A percentile compares a stretch with the other conserved stretches of the same genome.
These are phyloP conservation scores for Pythium grandisporangium DNA, from an alignment of 352 stramenopile genomes.

Conservation along the genomic window DNA sequence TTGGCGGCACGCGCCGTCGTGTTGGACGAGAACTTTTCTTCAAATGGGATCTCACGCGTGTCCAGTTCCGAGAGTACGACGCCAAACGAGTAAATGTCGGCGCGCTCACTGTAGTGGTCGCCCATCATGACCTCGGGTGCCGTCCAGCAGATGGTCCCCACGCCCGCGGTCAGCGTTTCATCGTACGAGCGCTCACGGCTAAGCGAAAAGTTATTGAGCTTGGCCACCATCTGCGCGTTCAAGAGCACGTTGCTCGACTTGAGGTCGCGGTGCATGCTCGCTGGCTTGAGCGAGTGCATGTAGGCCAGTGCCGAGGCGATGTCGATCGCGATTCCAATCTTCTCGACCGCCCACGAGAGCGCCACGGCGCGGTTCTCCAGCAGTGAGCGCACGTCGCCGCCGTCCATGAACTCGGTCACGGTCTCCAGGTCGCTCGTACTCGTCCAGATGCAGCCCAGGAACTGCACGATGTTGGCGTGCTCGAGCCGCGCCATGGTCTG, in stretches of 20 bases:
- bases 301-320: slow-evolving; percentile 62
- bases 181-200: slow-evolving; percentile 71
- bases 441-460: slow-evolving; percentile 77
- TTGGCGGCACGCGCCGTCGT: slow-evolving; percentile 51
- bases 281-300: slow-evolving; percentile 65
- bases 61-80: slow-evolving; percentile 73
- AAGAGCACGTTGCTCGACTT: slow-evolving; percentile 79
- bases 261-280: slow-evolving; percentile 74
- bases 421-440: slow-evolving; percentile 52
- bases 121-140: slow-evolving; percentile 74
- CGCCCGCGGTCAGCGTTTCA: slow-evolving; percentile 61
- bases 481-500: slow-evolving; percentile 62
- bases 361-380: slow-evolving; percentile 69
- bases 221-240: slow-evolving; percentile 60
- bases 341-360: slow-evolving; percentile 63
- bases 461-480: slow-evolving; percentile 71
- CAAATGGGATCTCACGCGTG: slow-evolving; percentile 71
- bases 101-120: slow-evolving; percentile 72
- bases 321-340: slow-evolving; percentile 72
- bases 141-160: slow-evolving; percentile 70
- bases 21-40: too few relatives aligned
- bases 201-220: slow-evolving; percentile 71
- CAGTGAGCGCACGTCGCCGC: slow-evolving; percentile 64
- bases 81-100: slow-evolving; percentile 78
- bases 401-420: slow-evolving; percentile 78